A percentile compares a stretch with the other conserved stretches of the same genome.
These are phyloP conservation scores for Yarrowia yakushimensis DNA, from an alignment of 805 yeast species.

Conservation along the genomic window DNA sequence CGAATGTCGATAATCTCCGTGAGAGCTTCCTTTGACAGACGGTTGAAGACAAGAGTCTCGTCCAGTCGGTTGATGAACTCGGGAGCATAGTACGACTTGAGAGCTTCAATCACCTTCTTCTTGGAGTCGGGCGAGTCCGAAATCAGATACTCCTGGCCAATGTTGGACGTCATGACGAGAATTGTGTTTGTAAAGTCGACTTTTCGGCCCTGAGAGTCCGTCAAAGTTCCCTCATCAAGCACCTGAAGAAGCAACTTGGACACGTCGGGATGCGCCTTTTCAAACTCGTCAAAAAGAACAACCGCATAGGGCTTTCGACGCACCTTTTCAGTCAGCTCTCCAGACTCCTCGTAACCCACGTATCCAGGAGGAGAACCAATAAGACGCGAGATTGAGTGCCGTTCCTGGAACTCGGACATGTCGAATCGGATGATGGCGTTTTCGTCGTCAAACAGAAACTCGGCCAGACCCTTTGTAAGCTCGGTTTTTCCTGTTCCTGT, in stretches of 20 bases:
- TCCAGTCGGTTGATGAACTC: constrained; percentile 94
- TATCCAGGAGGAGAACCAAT: constrained; percentile 99
- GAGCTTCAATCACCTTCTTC: constrained; percentile 57
- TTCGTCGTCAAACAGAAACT: constrained; percentile 86
- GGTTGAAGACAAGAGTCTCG: constrained; percentile 88
- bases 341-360: constrained; percentile 89
- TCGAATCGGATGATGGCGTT: constrained; percentile 85
- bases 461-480: constrained; percentile 86
- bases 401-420: constrained; percentile 97
- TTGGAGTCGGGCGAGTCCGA: constrained; percentile 58
- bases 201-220: constrained; percentile 92
- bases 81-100: constrained; percentile 80
- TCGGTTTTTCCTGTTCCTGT: constrained; percentile 99
- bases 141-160: constrained; percentile 86
- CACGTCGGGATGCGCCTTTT: constrained; percentile 95
- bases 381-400: constrained; percentile 81
- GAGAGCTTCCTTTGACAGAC: constrained; percentile 73
- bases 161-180: constrained; percentile 93
- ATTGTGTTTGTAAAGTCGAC: constrained; percentile 93
- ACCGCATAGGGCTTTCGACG: constrained; percentile 93
- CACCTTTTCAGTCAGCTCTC: constrained; percentile 94
- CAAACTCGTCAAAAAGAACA: constrained; percentile 91
- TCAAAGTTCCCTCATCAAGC: constrained; percentile 88
- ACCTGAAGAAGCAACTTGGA: constrained; percentile 87
- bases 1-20: constrained; percentile 82